phyloP scores from a whole-genome alignment of 345 rosid species.

The Sonneratia alba region DNA sequence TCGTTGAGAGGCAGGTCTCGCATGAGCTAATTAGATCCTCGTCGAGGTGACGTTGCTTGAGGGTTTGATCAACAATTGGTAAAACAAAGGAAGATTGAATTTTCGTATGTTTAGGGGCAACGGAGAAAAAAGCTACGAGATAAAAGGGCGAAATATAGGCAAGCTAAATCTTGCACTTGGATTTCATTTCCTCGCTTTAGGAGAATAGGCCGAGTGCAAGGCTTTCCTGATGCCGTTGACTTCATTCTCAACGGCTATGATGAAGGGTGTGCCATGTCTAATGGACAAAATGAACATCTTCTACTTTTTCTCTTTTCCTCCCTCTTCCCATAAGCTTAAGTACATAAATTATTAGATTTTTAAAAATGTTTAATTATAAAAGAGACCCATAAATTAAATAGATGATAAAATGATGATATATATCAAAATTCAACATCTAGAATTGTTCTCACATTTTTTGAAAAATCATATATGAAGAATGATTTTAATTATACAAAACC shows the following conservation, averaged over 20 bases:
- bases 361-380: too few relatives aligned
- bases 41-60: neutral
- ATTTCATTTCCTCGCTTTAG: constrained; percentile 29
- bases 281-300: constrained; percentile 54
- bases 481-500: too few relatives aligned
- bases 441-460: too few relatives aligned
- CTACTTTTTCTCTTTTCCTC: constrained; percentile 1
- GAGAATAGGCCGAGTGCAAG: constrained; percentile 13
- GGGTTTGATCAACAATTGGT: neutral
- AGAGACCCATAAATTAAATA: too few relatives aligned
- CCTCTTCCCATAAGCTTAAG: constrained; percentile 12
- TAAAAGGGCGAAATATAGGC: constrained; percentile 8
- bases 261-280: constrained; percentile 54
- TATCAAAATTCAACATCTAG: too few relatives aligned
- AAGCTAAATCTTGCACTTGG: constrained; percentile 27
- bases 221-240: constrained; percentile 12
- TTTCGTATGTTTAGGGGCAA: neutral
- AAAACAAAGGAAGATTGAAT: neutral
- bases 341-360: too few relatives aligned
- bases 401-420: too few relatives aligned
- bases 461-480: too few relatives aligned
- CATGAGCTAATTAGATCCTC: neutral
- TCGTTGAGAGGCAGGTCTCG: too few relatives aligned
- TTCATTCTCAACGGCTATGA: constrained; percentile 10
- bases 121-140: neutral